Base-by-base conservation (phyloP, 495 filamentous ascomycete species). In the Aspergillus taichungensis region DNA sequence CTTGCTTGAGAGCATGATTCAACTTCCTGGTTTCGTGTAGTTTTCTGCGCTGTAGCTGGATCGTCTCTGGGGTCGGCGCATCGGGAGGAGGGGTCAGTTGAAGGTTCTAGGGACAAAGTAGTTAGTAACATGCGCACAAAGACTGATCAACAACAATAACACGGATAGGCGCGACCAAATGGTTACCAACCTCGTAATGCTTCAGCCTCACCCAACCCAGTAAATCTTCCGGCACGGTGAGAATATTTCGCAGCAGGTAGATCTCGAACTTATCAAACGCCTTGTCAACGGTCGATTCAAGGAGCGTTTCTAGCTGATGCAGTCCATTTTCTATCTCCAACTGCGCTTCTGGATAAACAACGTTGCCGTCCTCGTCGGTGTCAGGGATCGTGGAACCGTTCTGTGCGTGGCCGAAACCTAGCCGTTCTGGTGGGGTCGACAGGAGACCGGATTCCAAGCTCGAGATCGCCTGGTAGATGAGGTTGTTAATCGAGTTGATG, bases 251-350 rank as follows among this genome's bases (percentile, higher is more conserved):
- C 67, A 98, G 68, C 24, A 84, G 80, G 62, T 87, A 95, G 28
- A 91, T 77, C 59, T 91, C 86, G 41, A 89, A 77, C 43, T 79
- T 80, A 56, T 91, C 86, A 50, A 89, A 91, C 28, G 82, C 79
- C 60, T 77, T 82, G 49, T 91, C 86, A 9, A 88, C 78, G 33
- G 83, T 85, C 13, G 75, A 64, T 50, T 86, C 83, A n/a, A 97
- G 78, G n/a, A 98, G 73, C 3, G 90, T 96, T 62, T 98, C 94
- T 13, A 98, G 73, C 66, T 94, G 82, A 60, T 96, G 89, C 33
- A 91, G 75, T 18, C 92, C 92, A 58, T 87, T 80, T 56, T 94
- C 88, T 42, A 98, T 82, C 64, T 98, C 92, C 34, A 82, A 62
- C 47, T 78, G 80, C 33, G 83, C 80, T 45, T 81, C 76, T 3